These are phyloP conservation scores for Zoysia pacifica DNA, from an alignment of 176 grass and related monocot species.

Conservation along the genomic window DNA sequence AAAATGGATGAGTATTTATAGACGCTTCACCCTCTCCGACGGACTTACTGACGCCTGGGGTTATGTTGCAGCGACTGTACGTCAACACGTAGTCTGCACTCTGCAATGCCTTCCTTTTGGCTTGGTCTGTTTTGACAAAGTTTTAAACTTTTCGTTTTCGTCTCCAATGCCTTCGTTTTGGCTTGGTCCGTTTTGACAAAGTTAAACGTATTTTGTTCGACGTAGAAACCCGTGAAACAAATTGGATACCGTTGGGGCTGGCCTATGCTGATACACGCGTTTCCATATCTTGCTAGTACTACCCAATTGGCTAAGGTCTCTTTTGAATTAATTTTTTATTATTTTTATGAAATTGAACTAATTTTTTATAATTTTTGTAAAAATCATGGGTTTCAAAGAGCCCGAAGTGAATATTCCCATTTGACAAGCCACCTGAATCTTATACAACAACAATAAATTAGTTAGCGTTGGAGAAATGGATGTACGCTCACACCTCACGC, in stretches of 20 bases:
- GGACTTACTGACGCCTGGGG: too few species aligned
- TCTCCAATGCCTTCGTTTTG: not conserved
- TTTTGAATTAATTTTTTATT: too few species aligned
- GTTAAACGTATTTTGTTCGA: not conserved
- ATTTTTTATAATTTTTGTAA: too few species aligned
- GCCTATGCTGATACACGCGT: slow-evolving; percentile 1
- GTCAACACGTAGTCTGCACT: not conserved
- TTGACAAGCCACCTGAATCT: not conserved
- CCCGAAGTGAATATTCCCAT: not conserved
- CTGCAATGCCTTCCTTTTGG: not conserved
- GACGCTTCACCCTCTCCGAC: not conserved
- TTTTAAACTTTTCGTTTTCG: too few species aligned
- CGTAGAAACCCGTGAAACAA: not conserved
- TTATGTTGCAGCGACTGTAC: not conserved
- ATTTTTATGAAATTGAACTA: too few species aligned
- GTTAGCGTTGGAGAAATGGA: not conserved
- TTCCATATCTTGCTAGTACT: not conserved
- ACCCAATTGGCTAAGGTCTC: not conserved
- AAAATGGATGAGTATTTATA: not conserved
- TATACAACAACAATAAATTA: not conserved
- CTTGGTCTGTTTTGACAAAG: slow-evolving; percentile 2
- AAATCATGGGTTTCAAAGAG: too few species aligned
- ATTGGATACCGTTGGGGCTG: not conserved
- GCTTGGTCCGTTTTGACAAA: slow-evolving; percentile 13
- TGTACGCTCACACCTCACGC: not conserved